phyloP scores from a whole-genome alignment of 257 asterid species.

The Eucommia ulmoides region DNA sequence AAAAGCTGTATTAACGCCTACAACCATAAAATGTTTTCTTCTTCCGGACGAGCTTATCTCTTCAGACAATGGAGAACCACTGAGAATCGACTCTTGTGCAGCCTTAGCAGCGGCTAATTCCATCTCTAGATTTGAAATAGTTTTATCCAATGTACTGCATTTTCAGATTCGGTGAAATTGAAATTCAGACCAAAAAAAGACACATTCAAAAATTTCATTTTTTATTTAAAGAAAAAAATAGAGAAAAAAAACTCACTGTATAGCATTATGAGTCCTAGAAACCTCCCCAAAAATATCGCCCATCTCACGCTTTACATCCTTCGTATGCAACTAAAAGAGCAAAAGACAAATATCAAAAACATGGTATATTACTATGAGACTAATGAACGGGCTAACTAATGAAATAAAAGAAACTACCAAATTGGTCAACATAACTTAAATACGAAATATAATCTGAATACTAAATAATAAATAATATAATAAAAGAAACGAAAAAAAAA shows the following conservation, averaged over 20 bases:
- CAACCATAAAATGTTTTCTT: slow-evolving; percentile 63
- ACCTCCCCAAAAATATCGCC: slow-evolving; percentile 44
- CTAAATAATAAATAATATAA: neutral
- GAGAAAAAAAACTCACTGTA: slow-evolving; percentile 38
- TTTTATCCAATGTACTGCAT: slow-evolving; percentile 59
- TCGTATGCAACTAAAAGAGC: slow-evolving; percentile 26
- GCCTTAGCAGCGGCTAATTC: slow-evolving; percentile 80
- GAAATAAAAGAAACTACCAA: too few relatives aligned
- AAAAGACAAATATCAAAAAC: neutral
- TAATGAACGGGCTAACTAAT: too few relatives aligned
- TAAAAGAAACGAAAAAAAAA: neutral
- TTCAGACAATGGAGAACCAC: slow-evolving; percentile 61
- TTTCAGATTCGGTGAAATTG: neutral
- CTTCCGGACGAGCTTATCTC: slow-evolving; percentile 22
- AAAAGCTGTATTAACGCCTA: slow-evolving; percentile 83
- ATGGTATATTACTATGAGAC: neutral
- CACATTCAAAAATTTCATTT: neutral
- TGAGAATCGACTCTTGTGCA: slow-evolving; percentile 57
- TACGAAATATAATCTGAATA: neutral
- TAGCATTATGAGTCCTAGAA: slow-evolving; percentile 39
- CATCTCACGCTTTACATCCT: slow-evolving; percentile 36
- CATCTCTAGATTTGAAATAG: slow-evolving; percentile 71
- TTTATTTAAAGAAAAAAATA: slow-evolving; percentile 4
- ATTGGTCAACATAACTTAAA: too few relatives aligned
- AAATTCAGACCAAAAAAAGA: neutral